A percentile compares a stretch with the other conserved stretches of the same genome.
phyloP scores from a whole-genome alignment of 1,284 basidiomycete species.

The Rhizoctonia solani region DNA sequence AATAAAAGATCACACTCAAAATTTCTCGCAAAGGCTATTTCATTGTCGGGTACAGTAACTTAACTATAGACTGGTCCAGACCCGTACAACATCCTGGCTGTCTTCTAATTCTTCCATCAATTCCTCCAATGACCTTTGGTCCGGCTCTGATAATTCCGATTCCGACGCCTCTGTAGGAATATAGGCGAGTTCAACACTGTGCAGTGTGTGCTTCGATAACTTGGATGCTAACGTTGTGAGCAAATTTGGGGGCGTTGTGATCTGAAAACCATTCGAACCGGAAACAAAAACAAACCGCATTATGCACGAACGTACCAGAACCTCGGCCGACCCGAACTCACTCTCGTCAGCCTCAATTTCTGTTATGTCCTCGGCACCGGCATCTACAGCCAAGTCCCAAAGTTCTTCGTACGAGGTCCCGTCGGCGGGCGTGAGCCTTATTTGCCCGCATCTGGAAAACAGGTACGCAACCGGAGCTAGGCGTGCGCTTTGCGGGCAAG shows the following conservation, averaged over 20 bases:
- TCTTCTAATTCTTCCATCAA: slow-evolving; percentile 34
- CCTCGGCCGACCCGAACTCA: slow-evolving; percentile 22
- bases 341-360: slow-evolving; percentile 22
- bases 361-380: slow-evolving; percentile 35
- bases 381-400: slow-evolving; percentile 33
- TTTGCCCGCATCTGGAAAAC: slow-evolving; percentile 26
- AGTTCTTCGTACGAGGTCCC: slow-evolving; percentile 10
- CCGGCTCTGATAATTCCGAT: slow-evolving; percentile 1
- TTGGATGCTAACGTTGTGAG: slow-evolving; percentile 15
- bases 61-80: slow-evolving; percentile 30
- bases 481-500: slow-evolving; percentile 26
- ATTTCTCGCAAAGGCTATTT: neutral
- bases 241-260: slow-evolving; percentile 12
- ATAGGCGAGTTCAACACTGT: slow-evolving; percentile 31
- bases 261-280: neutral
- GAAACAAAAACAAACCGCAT: neutral
- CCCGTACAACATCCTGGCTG: slow-evolving; percentile 29
- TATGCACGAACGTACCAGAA: neutral
- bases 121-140: slow-evolving; percentile 17
- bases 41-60: neutral
- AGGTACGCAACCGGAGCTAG: slow-evolving; percentile 32
- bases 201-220: slow-evolving; percentile 29
- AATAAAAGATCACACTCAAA: neutral
- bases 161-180: slow-evolving; percentile 20
- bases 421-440: slow-evolving; percentile 26